Conservation (phyloP, 2,329 filamentous ascomycete species). For the Ophiobolus disseminans region DNA sequence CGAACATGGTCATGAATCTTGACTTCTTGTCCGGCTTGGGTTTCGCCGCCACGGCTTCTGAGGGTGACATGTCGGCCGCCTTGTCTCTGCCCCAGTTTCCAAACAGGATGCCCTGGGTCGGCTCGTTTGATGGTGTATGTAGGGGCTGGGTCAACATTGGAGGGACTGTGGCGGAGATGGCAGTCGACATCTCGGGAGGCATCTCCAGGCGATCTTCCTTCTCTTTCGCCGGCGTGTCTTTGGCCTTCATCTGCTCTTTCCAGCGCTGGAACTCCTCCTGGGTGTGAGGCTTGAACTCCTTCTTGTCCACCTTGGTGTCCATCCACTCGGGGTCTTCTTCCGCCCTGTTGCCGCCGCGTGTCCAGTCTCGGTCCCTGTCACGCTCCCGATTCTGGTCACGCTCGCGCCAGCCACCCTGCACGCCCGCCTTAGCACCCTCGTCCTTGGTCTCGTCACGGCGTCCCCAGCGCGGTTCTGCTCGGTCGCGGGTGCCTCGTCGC, state of each 20-base stretch:
- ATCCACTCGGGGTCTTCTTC: conserved; percentile 86
- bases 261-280: conserved; percentile 93
- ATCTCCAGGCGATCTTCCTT: conserved; percentile 50
- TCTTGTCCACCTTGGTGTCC: conserved; percentile 70
- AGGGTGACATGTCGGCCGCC: conserved; percentile 44
- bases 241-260: conserved; percentile 88
- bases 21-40: conserved; percentile 73
- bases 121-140: conserved; percentile 69
- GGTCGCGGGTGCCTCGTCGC: conserved; percentile 69
- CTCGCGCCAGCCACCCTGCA: conserved; percentile 67
- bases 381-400: conserved; percentile 43
- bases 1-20: conserved; percentile 79
- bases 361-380: conserved; percentile 61
- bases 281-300: conserved; percentile 75
- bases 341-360: conserved; percentile 59
- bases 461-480: conserved; percentile 73
- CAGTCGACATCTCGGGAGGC: conserved; percentile 25
- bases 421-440: conserved; percentile 53
- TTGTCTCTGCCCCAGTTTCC: conserved; percentile 63
- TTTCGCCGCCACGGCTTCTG: conserved; percentile 44
- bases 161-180: conserved; percentile 25
- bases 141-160: conserved; percentile 51
- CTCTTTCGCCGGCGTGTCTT: conserved; percentile 56
- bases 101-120: conserved; percentile 80
- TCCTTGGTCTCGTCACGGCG: conserved; percentile 65